Conservation (phyloP, 2,329 filamentous ascomycete genomes). For the Purpureocillium lavendulum region DNA sequence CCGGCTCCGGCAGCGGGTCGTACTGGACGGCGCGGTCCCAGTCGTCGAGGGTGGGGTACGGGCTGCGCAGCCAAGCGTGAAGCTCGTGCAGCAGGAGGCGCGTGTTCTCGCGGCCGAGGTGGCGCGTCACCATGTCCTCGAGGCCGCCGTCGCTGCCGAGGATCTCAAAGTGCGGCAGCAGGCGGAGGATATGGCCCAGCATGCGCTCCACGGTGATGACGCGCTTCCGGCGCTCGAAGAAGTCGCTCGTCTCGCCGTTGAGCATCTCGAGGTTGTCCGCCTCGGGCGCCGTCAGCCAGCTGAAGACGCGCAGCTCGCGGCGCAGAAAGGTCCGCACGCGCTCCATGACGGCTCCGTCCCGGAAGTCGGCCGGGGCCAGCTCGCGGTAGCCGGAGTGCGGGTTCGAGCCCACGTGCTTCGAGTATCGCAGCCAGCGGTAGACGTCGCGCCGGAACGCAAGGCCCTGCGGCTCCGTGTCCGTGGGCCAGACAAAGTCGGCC, state of each 20-base stretch:
- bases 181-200: slow-evolving; percentile 76
- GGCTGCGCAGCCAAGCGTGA: slow-evolving; percentile 73
- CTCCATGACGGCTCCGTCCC: slow-evolving; percentile 60
- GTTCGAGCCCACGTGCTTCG: slow-evolving; percentile 76
- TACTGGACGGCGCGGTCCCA: slow-evolving; percentile 84
- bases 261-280: slow-evolving; percentile 8
- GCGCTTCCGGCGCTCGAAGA: slow-evolving; percentile 19
- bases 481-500: background rate
- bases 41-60: slow-evolving; percentile 59
- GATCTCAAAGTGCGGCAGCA: slow-evolving; percentile 75
- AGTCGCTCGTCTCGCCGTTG: slow-evolving; percentile 2
- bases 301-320: slow-evolving; percentile 76
- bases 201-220: slow-evolving; percentile 73
- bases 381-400: slow-evolving; percentile 67
- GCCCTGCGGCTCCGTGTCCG: slow-evolving; percentile 4
- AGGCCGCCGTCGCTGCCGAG: slow-evolving; percentile 72
- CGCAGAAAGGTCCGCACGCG: slow-evolving; percentile 76
- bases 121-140: slow-evolving; percentile 70
- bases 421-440: slow-evolving; percentile 66
- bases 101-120: slow-evolving; percentile 66
- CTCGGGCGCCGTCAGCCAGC: slow-evolving; percentile 47
- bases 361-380: slow-evolving; percentile 60
- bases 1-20: slow-evolving; percentile 6
- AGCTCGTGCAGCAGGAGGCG: slow-evolving; percentile 78
- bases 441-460: slow-evolving; percentile 51